phyloP scores from a whole-genome alignment of 495 filamentous ascomycete genomes.

The Tuber borchii region DNA sequence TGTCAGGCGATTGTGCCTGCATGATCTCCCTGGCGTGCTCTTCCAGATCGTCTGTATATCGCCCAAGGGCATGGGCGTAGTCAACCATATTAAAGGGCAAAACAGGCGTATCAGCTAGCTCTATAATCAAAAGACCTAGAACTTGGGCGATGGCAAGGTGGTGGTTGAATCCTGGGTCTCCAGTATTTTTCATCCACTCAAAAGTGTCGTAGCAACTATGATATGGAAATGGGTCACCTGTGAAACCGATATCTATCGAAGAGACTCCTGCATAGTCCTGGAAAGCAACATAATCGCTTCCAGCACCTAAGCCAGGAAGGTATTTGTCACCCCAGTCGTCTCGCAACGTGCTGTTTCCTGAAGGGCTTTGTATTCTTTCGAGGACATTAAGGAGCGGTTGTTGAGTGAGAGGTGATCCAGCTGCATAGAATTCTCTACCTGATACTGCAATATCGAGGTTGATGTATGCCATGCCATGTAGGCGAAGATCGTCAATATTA shows the following conservation, averaged over 20 bases:
- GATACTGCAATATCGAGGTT: slow-evolving; percentile 84
- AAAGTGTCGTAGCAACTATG: slow-evolving; percentile 85
- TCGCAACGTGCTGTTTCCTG: slow-evolving; percentile 62
- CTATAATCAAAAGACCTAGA: slow-evolving; percentile 73
- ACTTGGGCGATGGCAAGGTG: slow-evolving; percentile 74
- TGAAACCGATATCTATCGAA: slow-evolving; percentile 79
- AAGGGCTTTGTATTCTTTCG: slow-evolving; percentile 65
- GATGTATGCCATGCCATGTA: slow-evolving; percentile 70
- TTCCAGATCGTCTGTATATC: slow-evolving; percentile 62
- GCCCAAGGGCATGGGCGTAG: slow-evolving; percentile 59
- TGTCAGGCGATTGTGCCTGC: slow-evolving; percentile 44
- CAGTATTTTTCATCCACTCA: slow-evolving; percentile 71
- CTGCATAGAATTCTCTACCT: slow-evolving; percentile 65
- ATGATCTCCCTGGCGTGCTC: slow-evolving; percentile 56
- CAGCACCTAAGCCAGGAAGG: slow-evolving; percentile 61
- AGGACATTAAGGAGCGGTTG: slow-evolving; percentile 65
- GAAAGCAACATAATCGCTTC: slow-evolving; percentile 87
- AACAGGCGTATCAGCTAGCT: slow-evolving; percentile 71
- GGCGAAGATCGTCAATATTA: slow-evolving; percentile 52
- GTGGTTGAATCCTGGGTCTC: slow-evolving; percentile 76
- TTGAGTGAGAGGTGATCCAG: slow-evolving; percentile 71
- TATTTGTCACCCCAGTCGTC: slow-evolving; percentile 63
- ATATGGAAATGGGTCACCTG: slow-evolving; percentile 61
- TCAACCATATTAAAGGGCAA: slow-evolving; percentile 75
- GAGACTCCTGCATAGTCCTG: slow-evolving; percentile 90